phyloP scores from a whole-genome alignment of 164 flowering plant species.

The Aristolochia californica region DNA sequence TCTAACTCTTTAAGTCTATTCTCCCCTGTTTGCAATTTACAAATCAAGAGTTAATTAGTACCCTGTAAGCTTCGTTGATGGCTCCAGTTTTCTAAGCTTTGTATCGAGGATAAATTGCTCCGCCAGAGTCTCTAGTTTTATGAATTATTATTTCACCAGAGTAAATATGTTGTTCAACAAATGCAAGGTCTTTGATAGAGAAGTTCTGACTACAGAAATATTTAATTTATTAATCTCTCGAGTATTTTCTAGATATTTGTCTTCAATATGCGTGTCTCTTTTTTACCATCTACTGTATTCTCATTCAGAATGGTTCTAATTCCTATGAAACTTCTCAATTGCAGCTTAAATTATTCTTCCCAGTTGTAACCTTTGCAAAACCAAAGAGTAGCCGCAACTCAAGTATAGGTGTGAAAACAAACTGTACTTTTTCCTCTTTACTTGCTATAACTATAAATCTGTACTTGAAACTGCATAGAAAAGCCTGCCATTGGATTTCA shows the following conservation, averaged over 20 bases:
- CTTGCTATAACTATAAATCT: background rate
- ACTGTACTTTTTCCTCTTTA: background rate
- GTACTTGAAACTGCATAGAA: too few relatives aligned
- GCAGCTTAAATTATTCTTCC: conserved; percentile 93
- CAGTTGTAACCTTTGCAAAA: conserved; percentile 89
- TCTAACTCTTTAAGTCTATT: too few relatives aligned
- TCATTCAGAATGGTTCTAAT: too few relatives aligned
- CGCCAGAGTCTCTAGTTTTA: background rate
- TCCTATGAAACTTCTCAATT: conserved; percentile 7
- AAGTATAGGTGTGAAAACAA: conserved; percentile 60
- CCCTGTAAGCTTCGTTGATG: background rate
- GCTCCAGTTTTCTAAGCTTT: background rate
- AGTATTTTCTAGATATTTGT: too few relatives aligned
- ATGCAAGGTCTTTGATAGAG: too few relatives aligned
- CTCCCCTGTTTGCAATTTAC: too few relatives aligned
- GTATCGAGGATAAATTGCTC: background rate
- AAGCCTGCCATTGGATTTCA: too few relatives aligned
- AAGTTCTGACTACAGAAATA: too few relatives aligned
- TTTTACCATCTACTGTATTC: too few relatives aligned
- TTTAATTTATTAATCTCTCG: too few relatives aligned
- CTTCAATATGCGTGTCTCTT: too few relatives aligned
- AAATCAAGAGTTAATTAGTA: background rate
- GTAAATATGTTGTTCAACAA: too few relatives aligned
- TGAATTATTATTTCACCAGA: background rate
- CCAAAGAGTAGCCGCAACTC: conserved; percentile 99